phyloP scores from a whole-genome alignment of 352 stramenopile species.

The Thalassiosira mediterranea region DNA sequence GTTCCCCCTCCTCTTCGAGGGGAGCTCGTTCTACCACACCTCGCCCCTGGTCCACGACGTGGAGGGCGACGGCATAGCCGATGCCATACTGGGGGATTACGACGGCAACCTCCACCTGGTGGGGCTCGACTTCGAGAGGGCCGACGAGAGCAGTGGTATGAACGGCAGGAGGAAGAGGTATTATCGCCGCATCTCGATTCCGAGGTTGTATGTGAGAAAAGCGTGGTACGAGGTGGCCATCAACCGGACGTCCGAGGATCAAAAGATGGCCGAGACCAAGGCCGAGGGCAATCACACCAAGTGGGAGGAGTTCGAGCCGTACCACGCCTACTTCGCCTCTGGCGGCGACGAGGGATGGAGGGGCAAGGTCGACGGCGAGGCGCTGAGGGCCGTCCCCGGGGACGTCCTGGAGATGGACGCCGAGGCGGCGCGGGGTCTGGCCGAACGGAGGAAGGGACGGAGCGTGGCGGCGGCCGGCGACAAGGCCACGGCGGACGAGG shows the following conservation, averaged over 20 bases:
- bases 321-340: constrained; percentile 80
- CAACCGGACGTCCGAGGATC: constrained; percentile 57
- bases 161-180: constrained; percentile 53
- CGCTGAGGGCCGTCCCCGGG: constrained; percentile 57
- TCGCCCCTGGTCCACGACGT: constrained; percentile 72
- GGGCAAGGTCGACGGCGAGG: constrained; percentile 39
- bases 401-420: constrained; percentile 68
- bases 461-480: constrained; percentile 6
- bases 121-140: constrained; percentile 46
- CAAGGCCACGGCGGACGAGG: constrained; percentile 7
- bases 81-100: constrained; percentile 71
- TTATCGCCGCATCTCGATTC: constrained; percentile 58
- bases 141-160: background rate
- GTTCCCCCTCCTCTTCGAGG: constrained; percentile 75
- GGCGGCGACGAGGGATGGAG: constrained; percentile 42
- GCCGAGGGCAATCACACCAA: constrained; percentile 31
- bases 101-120: constrained; percentile 54
- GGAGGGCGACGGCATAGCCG: constrained; percentile 67
- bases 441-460: constrained; percentile 45
- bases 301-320: constrained; percentile 73
- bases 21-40: constrained; percentile 65
- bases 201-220: constrained; percentile 70
- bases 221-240: constrained; percentile 66
- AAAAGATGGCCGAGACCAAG: constrained; percentile 26
- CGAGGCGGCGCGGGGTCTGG: constrained; percentile 45